Base-by-base conservation (phyloP, 2,329 filamentous ascomycete species). In the Rosellinia necatrix region DNA sequence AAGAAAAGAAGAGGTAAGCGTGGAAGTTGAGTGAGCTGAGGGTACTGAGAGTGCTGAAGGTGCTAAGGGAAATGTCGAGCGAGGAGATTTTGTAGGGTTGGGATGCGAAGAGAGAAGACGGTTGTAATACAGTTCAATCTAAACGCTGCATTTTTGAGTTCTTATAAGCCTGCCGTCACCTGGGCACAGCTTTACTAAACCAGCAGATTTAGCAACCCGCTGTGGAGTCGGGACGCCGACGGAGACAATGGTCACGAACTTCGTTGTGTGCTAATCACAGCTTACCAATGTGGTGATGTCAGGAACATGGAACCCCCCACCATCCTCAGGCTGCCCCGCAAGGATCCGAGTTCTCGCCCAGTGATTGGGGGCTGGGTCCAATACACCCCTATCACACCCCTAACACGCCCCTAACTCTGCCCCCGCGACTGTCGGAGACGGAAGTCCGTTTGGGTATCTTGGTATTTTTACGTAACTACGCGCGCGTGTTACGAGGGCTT, bases 351-450 rank as follows among this genome's bases (percentile, higher is more conserved):
- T 34, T 19, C 2, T 24, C 17, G 9, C 38, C 30, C n/a, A 40
- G 19, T 37, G 47, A 52, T 56, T 46, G 30, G 47, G 22, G 15
- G 40, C 15, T 32, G 24, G 22, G 8, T 15, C 17, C 6, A n/a
- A n/a, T n/a, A n/a, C n/a, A n/a, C n/a, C n/a, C n/a, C n/a, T n/a
- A n/a, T n/a, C n/a, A n/a, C n/a, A n/a, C n/a, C n/a, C n/a, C n/a
- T n/a, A n/a, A n/a, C n/a, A n/a, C n/a, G n/a, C n/a, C n/a, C n/a
- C n/a, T n/a, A n/a, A n/a, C n/a, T n/a, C n/a, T n/a, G n/a, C n/a
- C n/a, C n/a, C n/a, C n/a, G n/a, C n/a, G n/a, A n/a, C 19, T 19
- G 19, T 53, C 60, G 60, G 60, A 55, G 54, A 43, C 44, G 57
- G 60, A 58, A 62, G 53, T 62, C 60, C 58, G 60, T 51, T 15